These are phyloP conservation scores for Jaltomata sinuosa DNA, from an alignment of 257 asterid genomes.

Conservation along the genomic window DNA sequence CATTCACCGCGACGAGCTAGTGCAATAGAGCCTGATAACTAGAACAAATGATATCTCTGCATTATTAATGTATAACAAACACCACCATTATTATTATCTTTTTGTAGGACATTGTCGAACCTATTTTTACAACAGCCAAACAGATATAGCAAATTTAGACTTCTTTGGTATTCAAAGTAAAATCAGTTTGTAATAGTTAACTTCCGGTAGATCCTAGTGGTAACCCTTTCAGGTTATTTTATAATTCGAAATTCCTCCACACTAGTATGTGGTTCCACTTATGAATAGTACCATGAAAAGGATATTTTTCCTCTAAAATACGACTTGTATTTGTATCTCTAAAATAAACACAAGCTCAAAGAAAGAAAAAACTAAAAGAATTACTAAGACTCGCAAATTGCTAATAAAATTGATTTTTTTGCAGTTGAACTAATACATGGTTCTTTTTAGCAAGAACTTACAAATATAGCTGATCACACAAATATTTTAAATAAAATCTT, in stretches of 20 bases:
- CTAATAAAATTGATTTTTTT: neutral
- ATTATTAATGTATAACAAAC: neutral
- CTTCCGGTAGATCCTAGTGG: neutral
- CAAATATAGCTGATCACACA: neutral
- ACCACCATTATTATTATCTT: neutral
- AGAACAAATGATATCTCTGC: slow-evolving; percentile 23
- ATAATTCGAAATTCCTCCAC: neutral
- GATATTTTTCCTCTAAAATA: neutral
- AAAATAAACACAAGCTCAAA: neutral
- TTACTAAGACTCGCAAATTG: neutral
- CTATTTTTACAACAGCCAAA: neutral
- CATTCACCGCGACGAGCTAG: slow-evolving; percentile 85
- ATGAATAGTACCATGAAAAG: neutral
- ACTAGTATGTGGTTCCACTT: neutral
- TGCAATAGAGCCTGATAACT: slow-evolving; percentile 68
- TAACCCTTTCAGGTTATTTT: neutral
- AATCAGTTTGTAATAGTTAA: neutral
- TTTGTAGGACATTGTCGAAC: neutral
- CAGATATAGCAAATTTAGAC: neutral
- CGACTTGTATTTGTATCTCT: neutral
- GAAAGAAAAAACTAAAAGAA: neutral
- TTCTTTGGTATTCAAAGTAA: neutral
- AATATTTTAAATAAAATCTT: neutral
- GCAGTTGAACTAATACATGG: neutral
- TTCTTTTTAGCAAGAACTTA: neutral